phyloP scores from a whole-genome alignment of 106 monocot genomes.

The Platanthera zijinensis region DNA sequence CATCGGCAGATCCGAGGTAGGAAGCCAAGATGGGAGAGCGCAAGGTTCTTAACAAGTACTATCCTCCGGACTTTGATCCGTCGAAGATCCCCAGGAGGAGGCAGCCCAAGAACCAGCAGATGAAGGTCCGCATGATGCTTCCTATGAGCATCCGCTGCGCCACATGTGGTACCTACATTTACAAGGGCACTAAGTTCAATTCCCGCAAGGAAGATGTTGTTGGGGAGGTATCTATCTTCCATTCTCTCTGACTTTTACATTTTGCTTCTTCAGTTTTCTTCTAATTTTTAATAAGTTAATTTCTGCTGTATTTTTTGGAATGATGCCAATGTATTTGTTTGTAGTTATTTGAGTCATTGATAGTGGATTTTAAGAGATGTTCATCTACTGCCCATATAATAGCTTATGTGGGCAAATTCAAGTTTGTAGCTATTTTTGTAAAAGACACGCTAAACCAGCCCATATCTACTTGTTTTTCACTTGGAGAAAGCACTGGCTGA shows the following conservation, averaged over 20 bases:
- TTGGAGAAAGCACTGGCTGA: background rate
- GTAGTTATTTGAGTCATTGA: background rate
- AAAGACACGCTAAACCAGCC: background rate
- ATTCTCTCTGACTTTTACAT: background rate
- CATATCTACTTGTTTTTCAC: background rate
- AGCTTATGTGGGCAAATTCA: background rate
- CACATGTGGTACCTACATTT: conserved; percentile 93
- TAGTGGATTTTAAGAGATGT: background rate
- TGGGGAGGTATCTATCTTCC: conserved; percentile 51
- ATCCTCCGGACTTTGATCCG: conserved; percentile 98
- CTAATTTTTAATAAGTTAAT: background rate
- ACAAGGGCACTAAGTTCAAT: conserved; percentile 99
- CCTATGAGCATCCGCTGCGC: conserved; percentile 92
- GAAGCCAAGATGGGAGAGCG: conserved; percentile 69
- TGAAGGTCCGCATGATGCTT: conserved; percentile 97
- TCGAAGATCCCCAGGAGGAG: conserved; percentile 76
- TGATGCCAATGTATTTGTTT: background rate
- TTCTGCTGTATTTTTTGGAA: background rate
- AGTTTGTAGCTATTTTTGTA: background rate
- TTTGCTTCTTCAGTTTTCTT: background rate
- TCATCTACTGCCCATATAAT: background rate
- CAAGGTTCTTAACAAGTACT: conserved; percentile 95
- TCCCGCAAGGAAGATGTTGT: conserved; percentile 90
- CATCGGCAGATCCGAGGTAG: background rate
- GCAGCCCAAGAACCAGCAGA: conserved; percentile 93